Conservation (phyloP, 345 rosid genomes). For the Pugionium cornutum region DNA sequence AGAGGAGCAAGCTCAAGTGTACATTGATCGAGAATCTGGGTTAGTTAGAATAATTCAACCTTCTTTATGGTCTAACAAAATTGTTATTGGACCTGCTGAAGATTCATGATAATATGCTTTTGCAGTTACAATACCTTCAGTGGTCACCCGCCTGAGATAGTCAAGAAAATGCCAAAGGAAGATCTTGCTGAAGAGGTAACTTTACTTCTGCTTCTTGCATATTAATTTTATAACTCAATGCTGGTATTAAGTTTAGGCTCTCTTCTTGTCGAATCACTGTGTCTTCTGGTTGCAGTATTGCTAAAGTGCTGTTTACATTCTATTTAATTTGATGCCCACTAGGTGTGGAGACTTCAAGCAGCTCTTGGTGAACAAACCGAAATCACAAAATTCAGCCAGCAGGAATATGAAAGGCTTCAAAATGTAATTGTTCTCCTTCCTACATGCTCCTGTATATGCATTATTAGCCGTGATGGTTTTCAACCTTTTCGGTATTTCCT, state of each 20-base stretch:
- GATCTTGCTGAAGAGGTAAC: conserved; percentile 97
- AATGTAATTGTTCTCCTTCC: conserved; percentile 36
- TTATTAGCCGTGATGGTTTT: background rate
- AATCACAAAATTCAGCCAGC: conserved; percentile 86
- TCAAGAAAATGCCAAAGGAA: conserved; percentile 94
- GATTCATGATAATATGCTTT: conserved; percentile 16
- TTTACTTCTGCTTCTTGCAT: conserved; percentile 13
- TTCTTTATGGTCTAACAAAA: background rate
- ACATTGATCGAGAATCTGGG: conserved; percentile 73
- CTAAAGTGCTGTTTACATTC: background rate
- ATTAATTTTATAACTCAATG: background rate
- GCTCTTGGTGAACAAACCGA: conserved; percentile 97
- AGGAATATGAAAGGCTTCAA: conserved; percentile 94
- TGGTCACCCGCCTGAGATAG: conserved; percentile 93
- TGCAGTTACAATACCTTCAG: conserved; percentile 91
- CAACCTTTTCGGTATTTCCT: background rate
- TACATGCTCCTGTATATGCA: background rate
- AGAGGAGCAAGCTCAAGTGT: conserved; percentile 90
- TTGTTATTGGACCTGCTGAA: conserved; percentile 5
- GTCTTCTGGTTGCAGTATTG: conserved; percentile 16
- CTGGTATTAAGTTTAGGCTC: conserved; percentile 19
- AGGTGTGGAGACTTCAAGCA: conserved; percentile 99
- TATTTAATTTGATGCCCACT: conserved; percentile 16
- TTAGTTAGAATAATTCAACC: conserved; percentile 33
- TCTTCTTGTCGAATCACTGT: conserved; percentile 1